Evolutionary conservation across 352 stramenopile genomes (phyloP).

Genomic region (Globisporangium ultimum): DNA sequence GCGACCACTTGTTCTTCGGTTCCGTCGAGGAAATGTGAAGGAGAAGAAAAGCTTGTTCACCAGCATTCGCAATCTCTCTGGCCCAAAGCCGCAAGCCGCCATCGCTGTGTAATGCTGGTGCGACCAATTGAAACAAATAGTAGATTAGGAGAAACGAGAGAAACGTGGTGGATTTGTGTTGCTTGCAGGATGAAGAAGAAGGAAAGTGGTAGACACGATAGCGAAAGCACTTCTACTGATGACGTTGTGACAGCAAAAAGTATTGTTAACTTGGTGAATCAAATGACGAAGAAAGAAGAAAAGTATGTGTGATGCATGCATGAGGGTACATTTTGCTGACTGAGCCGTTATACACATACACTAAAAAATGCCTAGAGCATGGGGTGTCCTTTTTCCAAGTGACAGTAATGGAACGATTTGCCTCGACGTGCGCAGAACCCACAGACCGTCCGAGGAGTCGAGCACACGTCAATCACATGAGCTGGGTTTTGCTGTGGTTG

Average conservation of each 20-base stretch:
- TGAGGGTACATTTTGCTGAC: slow-evolving; percentile 8
- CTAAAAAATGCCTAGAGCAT: slow-evolving; percentile 43
- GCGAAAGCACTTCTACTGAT: no score
- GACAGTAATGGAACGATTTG: slow-evolving; percentile 61
- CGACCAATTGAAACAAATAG: slow-evolving; percentile 1
- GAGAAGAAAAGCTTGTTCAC: slow-evolving; percentile 79
- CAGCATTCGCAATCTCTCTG: slow-evolving; percentile 31
- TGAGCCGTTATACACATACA: no score
- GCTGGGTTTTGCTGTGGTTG: slow-evolving; percentile 48
- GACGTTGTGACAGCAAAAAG: no score
- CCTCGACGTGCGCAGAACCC: slow-evolving; percentile 28
- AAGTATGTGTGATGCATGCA: slow-evolving; percentile 4
- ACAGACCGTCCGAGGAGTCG: slow-evolving; percentile 40
- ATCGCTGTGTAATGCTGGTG: slow-evolving; percentile 41
- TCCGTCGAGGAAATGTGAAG: slow-evolving; percentile 72
- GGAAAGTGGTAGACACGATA: background rate
- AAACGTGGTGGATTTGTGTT: slow-evolving; percentile 1
- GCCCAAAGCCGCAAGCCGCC: slow-evolving; percentile 19
- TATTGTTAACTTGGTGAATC: slow-evolving; percentile 5
- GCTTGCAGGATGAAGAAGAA: background rate
- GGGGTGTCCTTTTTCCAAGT: slow-evolving; percentile 69
- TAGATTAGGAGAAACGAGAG: slow-evolving; percentile 6
- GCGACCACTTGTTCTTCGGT: slow-evolving; percentile 72
- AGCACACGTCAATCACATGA: slow-evolving; percentile 71
- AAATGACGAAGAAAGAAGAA: background rate